These are phyloP conservation scores for Paramecium caudatum DNA, from an alignment of 73 alveolate genomes.

Conservation along the genomic window DNA sequence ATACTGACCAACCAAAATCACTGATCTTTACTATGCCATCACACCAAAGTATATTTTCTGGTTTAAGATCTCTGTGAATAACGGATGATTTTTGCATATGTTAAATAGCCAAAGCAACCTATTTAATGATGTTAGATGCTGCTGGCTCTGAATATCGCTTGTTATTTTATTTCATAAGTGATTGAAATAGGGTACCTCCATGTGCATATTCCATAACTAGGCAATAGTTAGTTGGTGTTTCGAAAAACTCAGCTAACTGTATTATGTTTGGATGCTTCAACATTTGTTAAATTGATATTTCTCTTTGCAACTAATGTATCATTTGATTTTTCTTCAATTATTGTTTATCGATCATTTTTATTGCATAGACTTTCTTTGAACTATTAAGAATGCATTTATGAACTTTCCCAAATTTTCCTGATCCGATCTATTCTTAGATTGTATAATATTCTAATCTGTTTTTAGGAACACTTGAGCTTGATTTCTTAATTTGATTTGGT, in stretches of 20 bases:
- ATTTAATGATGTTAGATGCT: constrained; percentile 59
- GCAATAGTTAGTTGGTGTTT: constrained; percentile 89
- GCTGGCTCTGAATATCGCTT: constrained; percentile 65
- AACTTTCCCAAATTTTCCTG: constrained; percentile 66
- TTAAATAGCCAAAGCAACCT: constrained; percentile 47
- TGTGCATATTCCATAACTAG: constrained; percentile 85
- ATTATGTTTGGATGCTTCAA: constrained; percentile 92
- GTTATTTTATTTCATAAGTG: constrained; percentile 23
- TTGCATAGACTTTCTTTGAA: constrained; percentile 39
- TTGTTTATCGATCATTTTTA: constrained; percentile 49
- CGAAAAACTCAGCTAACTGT: constrained; percentile 92
- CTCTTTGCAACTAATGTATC: constrained; percentile 47
- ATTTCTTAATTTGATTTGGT: background rate
- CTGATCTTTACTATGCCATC: constrained; percentile 80
- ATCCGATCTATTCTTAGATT: constrained; percentile 34
- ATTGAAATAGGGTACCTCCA: constrained; percentile 67
- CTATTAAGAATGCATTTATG: background rate
- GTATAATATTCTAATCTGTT: constrained; percentile 10
- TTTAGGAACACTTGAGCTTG: constrained; percentile 39
- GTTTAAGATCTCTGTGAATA: constrained; percentile 87
- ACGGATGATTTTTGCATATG: constrained; percentile 71
- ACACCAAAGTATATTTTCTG: constrained; percentile 81
- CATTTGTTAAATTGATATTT: constrained; percentile 10
- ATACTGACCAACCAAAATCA: constrained; percentile 80
- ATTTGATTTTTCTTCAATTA: constrained; percentile 8